Evolutionary conservation across 2,329 filamentous ascomycete species (phyloP), one percentile per base, ranked within the genome.

Genomic region (Penicillium sp.): DNA sequence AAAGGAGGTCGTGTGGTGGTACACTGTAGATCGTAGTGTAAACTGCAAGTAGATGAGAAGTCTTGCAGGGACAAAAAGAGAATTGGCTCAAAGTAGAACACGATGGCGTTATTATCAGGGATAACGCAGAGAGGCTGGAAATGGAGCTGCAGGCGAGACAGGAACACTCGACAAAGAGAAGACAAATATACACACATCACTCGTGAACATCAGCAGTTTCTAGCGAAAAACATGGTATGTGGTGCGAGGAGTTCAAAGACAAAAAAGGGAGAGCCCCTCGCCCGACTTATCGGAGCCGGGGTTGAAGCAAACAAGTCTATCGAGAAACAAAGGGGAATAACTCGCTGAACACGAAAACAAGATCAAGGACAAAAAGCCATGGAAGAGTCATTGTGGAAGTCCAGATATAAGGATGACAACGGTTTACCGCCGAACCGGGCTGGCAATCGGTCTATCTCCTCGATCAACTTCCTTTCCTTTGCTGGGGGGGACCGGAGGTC

Each of bases 121-220:
- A 14, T 13, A 41, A 41, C 39, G 19, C 39, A 41, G 39, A 41
- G 19, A 39, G 9, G 16, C 19, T n/a, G n/a, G n/a, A 19, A 24
- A n/a, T 10, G 26, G 19, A 11, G 22, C 24, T n/a, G n/a, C 9
- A 29, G 26, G n/a, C 45, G n/a, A 47, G n/a, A 31, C 24, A 21
- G 5, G 21, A 22, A 13, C 41, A 46, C 22, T 46, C 21, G 9
- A 61, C 56, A 62, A 58, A 58, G 59, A 58, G 19, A 16, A 29
- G 58, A 51, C 63, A 59, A 66, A 58, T 57, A 65, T 61, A 65
- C 62, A 65, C 63, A 67, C 66, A 65, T 72, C 68, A 70, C 65
- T 72, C 69, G 57, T 73, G 62, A 71, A 67, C 65, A 69, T 70
- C 65, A 68, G 56, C 60, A 60, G 60, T 64, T 65, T 68, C 26